Conservation (phyloP, 75 land plant genomes). For the Isoetes taiwanensis region DNA sequence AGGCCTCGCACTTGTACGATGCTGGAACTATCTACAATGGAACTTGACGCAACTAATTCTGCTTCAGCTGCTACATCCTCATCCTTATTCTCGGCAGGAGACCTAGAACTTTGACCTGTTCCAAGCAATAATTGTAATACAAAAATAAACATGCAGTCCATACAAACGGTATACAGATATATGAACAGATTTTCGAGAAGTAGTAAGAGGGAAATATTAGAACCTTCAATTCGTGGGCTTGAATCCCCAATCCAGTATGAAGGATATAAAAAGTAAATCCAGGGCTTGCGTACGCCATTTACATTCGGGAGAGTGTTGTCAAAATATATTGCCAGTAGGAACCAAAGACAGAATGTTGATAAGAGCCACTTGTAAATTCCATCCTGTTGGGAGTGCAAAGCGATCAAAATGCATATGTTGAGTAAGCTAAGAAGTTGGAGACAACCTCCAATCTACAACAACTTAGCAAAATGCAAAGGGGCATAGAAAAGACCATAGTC, state of each 20-base stretch:
- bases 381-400: constrained; percentile 33
- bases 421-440: neutral
- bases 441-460: no score
- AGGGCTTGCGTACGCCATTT: constrained; percentile 80
- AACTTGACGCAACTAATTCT: constrained; percentile 33
- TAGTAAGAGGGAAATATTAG: neutral
- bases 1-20: constrained; percentile 80
- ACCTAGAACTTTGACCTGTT: constrained; percentile 73
- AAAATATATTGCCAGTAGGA: constrained; percentile 77
- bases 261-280: constrained; percentile 64
- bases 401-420: neutral
- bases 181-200: neutral
- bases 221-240: constrained; percentile 62
- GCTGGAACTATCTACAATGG: constrained; percentile 25
- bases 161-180: neutral
- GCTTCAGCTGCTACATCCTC: constrained; percentile 88
- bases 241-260: constrained; percentile 87
- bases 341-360: constrained; percentile 69
- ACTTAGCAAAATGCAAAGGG: neutral
- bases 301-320: constrained; percentile 76
- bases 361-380: constrained; percentile 60
- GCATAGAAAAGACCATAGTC: constrained; percentile 37
- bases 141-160: neutral
- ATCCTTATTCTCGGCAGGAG: constrained; percentile 45
- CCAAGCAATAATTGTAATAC: neutral